Percentiles rank a stretch among this genome's conserved stretches.
phyloP scores from a whole-genome alignment of 345 rosid genomes.

The Melaleuca alternifolia region DNA sequence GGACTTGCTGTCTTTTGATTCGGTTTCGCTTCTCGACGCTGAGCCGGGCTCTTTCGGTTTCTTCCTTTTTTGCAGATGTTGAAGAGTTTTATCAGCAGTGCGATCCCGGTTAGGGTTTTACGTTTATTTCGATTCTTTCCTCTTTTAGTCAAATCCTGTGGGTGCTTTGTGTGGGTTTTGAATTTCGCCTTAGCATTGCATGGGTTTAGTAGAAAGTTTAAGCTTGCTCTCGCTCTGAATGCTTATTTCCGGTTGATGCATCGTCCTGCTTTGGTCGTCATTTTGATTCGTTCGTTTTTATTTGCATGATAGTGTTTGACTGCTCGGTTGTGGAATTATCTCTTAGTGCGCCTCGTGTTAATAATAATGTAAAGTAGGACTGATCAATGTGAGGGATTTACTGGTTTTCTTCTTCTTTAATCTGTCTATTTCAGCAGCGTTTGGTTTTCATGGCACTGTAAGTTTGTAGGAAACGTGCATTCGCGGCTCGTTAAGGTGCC shows the following conservation, averaged over 20 bases:
- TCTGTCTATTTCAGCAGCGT: neutral
- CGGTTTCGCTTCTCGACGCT: neutral
- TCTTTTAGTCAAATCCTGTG: no score
- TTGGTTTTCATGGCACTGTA: neutral
- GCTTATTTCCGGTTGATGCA: neutral
- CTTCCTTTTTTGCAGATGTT: conserved; percentile 38
- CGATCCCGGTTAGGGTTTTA: conserved; percentile 66
- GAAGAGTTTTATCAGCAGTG: conserved; percentile 60
- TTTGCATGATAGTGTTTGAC: neutral
- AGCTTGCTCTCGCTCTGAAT: neutral
- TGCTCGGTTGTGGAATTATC: neutral
- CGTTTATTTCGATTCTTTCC: neutral
- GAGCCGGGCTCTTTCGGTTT: neutral
- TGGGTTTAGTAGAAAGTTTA: neutral
- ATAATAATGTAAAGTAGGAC: neutral
- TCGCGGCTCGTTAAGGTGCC: neutral
- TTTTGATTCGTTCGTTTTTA: neutral
- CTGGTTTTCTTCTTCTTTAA: neutral
- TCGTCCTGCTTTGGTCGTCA: neutral
- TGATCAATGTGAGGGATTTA: neutral
- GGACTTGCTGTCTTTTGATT: neutral
- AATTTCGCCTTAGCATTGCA: neutral
- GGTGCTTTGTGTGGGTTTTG: neutral
- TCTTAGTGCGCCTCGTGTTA: neutral
- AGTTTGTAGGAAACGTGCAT: neutral